Conservation (phyloP, 2,329 filamentous ascomycete species). For the Hysterium pulicare region DNA sequence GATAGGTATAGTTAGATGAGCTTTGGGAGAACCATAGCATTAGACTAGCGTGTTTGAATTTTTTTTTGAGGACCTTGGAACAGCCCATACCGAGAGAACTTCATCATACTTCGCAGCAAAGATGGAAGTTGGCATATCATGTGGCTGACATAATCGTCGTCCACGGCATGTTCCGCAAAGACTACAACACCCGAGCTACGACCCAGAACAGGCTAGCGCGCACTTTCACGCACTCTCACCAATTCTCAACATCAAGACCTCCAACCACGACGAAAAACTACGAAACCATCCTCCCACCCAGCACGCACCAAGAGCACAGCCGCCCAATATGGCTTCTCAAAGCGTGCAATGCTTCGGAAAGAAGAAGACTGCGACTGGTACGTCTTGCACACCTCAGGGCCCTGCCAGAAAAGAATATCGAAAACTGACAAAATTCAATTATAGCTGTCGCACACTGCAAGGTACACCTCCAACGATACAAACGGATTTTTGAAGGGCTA, state of each 20-base stretch:
- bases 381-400: too few species aligned
- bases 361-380: constrained; percentile 56
- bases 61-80: too few species aligned
- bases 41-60: too few species aligned
- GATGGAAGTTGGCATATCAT: too few species aligned
- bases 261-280: constrained; percentile 17
- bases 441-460: constrained; percentile 90
- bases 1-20: too few species aligned
- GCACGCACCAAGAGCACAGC: constrained; percentile 29
- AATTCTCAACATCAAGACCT: constrained; percentile 15
- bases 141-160: too few species aligned
- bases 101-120: too few species aligned
- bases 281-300: constrained; percentile 23
- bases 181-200: neutral
- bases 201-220: neutral
- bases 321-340: constrained; percentile 42
- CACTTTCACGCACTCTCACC: constrained; percentile 16
- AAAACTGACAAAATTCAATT: constrained; percentile 34
- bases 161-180: neutral
- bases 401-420: too few species aligned
- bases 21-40: too few species aligned
- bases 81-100: too few species aligned
- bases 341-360: constrained; percentile 94
- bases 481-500: constrained; percentile 13
- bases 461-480: constrained; percentile 53